Evolutionary conservation across 176 grass and related monocot species (phyloP).

Genomic region (Paspalum notatum): DNA sequence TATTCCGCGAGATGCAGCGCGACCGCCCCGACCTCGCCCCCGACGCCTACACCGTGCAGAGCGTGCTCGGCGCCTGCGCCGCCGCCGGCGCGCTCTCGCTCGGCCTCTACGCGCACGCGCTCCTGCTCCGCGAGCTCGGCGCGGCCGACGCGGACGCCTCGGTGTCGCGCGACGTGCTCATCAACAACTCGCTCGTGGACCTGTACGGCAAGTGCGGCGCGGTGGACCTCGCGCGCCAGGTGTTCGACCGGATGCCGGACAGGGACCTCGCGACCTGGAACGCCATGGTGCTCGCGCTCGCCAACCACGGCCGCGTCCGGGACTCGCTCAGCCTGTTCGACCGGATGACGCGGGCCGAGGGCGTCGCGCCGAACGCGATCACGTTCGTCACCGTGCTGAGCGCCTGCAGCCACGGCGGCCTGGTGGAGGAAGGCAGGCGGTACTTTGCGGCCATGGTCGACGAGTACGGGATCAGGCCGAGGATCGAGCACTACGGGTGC

Average conservation of each 20-base stretch:
- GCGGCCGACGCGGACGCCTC: slow-evolving; percentile 5
- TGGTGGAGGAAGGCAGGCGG: slow-evolving; percentile 59
- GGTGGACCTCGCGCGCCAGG: slow-evolving; percentile 54
- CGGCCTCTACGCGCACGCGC: slow-evolving; percentile 75
- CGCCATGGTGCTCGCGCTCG: slow-evolving; percentile 75
- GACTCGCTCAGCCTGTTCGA: slow-evolving; percentile 62
- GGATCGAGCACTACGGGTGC: slow-evolving; percentile 90
- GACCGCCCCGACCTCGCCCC: slow-evolving; percentile 32
- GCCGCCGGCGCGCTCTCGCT: slow-evolving; percentile 63
- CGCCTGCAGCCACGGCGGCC: slow-evolving; percentile 74
- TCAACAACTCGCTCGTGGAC: slow-evolving; percentile 87
- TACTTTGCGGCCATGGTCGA: slow-evolving; percentile 65
- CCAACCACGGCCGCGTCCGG: slow-evolving; percentile 58
- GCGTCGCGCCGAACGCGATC: slow-evolving; percentile 63
- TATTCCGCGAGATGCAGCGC: slow-evolving; percentile 76
- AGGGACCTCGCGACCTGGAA: slow-evolving; percentile 83
- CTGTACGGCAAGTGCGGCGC: slow-evolving; percentile 82
- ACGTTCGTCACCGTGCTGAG: slow-evolving; percentile 72
- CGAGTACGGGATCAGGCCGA: slow-evolving; percentile 51
- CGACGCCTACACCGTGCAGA: slow-evolving; percentile 83
- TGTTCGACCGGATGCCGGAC: slow-evolving; percentile 75
- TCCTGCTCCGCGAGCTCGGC: slow-evolving; percentile 63
- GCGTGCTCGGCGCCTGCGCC: slow-evolving; percentile 69
- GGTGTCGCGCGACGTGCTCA: slow-evolving; percentile 64
- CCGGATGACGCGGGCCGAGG: slow-evolving; percentile 41